A percentile compares a stretch with the other conserved stretches of the same genome.
Evolutionary conservation across 2,329 filamentous ascomycete genomes (phyloP).

Genomic region (Xylaria arbuscula): DNA sequence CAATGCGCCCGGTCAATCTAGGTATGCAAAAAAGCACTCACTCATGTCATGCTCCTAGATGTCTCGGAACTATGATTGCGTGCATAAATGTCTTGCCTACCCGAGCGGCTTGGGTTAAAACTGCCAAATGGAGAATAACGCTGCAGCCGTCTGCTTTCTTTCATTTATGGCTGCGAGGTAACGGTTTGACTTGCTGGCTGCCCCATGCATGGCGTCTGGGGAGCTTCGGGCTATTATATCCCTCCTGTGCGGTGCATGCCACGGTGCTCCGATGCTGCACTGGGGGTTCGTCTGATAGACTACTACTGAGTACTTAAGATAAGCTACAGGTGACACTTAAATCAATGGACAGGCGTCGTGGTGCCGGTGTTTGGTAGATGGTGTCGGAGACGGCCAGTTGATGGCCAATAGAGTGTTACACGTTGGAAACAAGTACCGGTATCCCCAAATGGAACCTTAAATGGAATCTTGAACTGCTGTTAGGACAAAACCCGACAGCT

Average conservation of each 20-base stretch:
- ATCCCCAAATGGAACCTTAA: constrained; percentile 15
- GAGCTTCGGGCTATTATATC: background rate
- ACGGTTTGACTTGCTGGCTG: background rate
- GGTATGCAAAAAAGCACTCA: too few relatives aligned
- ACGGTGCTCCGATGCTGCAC: background rate
- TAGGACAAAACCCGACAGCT: background rate
- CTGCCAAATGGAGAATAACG: background rate
- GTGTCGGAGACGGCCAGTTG: constrained; percentile 13
- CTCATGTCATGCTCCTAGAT: too few relatives aligned
- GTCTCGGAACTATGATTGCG: background rate
- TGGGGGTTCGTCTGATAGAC: background rate
- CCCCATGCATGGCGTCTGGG: background rate
- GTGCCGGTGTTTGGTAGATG: background rate
- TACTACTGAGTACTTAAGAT: too few relatives aligned
- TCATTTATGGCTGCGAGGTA: background rate
- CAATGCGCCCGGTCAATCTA: background rate
- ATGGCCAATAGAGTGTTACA: constrained; percentile 27
- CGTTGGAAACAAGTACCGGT: constrained; percentile 11
- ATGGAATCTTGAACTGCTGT: too few relatives aligned
- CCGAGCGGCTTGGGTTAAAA: background rate
- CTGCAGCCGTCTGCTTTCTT: background rate
- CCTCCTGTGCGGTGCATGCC: background rate
- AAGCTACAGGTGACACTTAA: background rate
- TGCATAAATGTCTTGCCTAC: background rate
- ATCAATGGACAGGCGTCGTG: background rate